A percentile compares a stretch with the other conserved stretches of the same genome.
phyloP scores from a whole-genome alignment of 2,329 filamentous ascomycete genomes.

The Ceratocystis lukuohia region DNA sequence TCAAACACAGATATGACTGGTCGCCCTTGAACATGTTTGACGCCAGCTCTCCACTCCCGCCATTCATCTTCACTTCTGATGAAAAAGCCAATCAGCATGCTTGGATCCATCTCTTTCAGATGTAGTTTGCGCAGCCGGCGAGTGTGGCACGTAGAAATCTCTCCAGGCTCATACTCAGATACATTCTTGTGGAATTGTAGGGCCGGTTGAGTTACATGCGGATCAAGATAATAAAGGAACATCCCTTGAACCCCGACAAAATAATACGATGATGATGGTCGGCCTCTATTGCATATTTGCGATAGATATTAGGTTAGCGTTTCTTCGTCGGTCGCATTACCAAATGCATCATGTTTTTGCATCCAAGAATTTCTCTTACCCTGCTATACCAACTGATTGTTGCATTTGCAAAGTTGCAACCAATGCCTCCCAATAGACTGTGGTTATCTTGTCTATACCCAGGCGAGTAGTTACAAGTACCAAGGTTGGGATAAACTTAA shows the following conservation, averaged over 20 bases:
- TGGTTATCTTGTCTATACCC: conserved; percentile 87
- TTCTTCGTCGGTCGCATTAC: neutral
- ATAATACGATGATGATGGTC: conserved; percentile 71
- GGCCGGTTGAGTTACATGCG: conserved; percentile 69
- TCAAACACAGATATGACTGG: conserved; percentile 75
- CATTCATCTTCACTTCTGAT: conserved; percentile 75
- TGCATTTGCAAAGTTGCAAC: conserved; percentile 71
- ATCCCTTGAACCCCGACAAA: conserved; percentile 52
- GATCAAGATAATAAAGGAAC: conserved; percentile 87
- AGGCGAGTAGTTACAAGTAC: conserved; percentile 79
- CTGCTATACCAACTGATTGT: conserved; percentile 92
- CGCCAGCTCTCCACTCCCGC: conserved; percentile 63
- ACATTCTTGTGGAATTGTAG: conserved; percentile 48
- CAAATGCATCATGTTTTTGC: neutral
- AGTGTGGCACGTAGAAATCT: conserved; percentile 77
- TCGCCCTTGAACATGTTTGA: conserved; percentile 66
- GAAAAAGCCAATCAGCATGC: conserved; percentile 91
- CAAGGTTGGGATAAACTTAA: conserved; percentile 65
- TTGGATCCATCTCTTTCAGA: conserved; percentile 89
- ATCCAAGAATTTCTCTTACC: conserved; percentile 39
- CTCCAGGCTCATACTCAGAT: conserved; percentile 51
- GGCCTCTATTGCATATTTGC: conserved; percentile 46
- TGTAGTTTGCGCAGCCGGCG: conserved; percentile 69
- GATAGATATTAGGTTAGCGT: conserved; percentile 6
- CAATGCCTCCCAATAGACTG: conserved; percentile 89